phyloP scores from a whole-genome alignment of 2,329 filamentous ascomycete genomes.

The Monilinia aucupariae region DNA sequence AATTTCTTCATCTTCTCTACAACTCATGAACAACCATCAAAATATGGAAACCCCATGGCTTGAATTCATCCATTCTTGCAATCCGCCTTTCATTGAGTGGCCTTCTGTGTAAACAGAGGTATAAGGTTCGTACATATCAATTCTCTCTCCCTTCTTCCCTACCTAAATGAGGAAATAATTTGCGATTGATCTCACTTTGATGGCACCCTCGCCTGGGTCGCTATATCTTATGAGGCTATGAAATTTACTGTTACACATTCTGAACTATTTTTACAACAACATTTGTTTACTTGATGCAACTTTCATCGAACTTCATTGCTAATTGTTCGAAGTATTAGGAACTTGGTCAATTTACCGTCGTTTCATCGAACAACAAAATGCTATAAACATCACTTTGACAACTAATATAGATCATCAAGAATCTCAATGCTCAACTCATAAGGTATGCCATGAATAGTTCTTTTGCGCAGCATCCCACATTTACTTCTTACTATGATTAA shows the following conservation, averaged over 20 bases:
- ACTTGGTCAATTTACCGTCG: too few species aligned
- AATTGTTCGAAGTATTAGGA: slow-evolving; percentile 10
- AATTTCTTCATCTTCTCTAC: background rate
- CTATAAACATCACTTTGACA: background rate
- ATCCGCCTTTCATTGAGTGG: background rate
- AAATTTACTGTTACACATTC: slow-evolving; percentile 99
- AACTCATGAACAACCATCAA: background rate
- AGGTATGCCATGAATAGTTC: background rate
- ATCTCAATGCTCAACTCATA: background rate
- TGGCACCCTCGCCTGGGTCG: slow-evolving; percentile 89
- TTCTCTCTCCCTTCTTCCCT: slow-evolving; percentile 1
- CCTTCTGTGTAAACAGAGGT: background rate
- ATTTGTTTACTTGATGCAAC: background rate
- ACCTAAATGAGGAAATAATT: slow-evolving; percentile 89
- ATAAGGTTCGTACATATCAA: slow-evolving; percentile 12
- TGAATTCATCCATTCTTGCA: background rate
- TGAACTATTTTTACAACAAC: slow-evolving; percentile 47
- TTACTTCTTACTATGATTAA: slow-evolving; percentile 33
- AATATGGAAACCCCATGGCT: background rate
- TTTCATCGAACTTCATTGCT: background rate
- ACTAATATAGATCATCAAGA: background rate
- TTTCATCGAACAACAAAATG: background rate
- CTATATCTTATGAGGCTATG: slow-evolving; percentile 71
- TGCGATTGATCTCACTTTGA: slow-evolving; percentile 87
- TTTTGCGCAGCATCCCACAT: background rate